phyloP scores from a whole-genome alignment of 2,329 filamentous ascomycete genomes.

The Phaeophleospora eucalypticola region DNA sequence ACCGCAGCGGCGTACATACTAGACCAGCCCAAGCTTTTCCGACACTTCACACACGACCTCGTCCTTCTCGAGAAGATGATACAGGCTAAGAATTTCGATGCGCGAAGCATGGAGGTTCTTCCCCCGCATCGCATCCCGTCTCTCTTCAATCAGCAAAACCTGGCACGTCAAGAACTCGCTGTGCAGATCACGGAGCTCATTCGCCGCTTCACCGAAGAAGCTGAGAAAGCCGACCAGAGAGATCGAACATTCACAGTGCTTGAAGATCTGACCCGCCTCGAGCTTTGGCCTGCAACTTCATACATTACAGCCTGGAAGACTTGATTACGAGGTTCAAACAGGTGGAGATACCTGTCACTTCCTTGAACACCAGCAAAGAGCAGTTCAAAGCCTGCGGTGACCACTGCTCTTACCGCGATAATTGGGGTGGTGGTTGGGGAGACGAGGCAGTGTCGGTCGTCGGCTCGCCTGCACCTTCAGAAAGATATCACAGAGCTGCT shows the following conservation, averaged over 20 bases:
- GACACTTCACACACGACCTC: slow-evolving; percentile 8
- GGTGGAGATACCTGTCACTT: neutral
- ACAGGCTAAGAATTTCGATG: neutral
- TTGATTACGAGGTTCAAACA: neutral
- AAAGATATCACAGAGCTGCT: no score
- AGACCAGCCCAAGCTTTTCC: slow-evolving; percentile 11
- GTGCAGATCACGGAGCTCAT: neutral
- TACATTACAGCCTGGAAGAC: neutral
- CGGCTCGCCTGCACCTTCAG: no score
- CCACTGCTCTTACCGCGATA: no score
- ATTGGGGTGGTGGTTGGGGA: no score
- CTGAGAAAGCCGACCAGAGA: neutral
- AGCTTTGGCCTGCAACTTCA: neutral
- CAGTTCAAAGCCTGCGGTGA: no score
- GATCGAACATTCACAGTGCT: neutral
- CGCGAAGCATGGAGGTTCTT: neutral
- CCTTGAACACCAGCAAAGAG: no score
- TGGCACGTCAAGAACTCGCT: neutral
- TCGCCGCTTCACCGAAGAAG: neutral
- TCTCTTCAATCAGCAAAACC: neutral
- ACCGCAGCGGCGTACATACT: slow-evolving; percentile 10
- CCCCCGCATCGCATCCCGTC: neutral
- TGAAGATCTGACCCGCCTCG: neutral
- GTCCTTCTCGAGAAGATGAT: neutral
- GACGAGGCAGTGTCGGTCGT: no score